Evolutionary conservation across 2,329 filamentous ascomycete species (phyloP), one percentile per base, ranked within the genome.

Genomic region (Xylaria sp.): DNA sequence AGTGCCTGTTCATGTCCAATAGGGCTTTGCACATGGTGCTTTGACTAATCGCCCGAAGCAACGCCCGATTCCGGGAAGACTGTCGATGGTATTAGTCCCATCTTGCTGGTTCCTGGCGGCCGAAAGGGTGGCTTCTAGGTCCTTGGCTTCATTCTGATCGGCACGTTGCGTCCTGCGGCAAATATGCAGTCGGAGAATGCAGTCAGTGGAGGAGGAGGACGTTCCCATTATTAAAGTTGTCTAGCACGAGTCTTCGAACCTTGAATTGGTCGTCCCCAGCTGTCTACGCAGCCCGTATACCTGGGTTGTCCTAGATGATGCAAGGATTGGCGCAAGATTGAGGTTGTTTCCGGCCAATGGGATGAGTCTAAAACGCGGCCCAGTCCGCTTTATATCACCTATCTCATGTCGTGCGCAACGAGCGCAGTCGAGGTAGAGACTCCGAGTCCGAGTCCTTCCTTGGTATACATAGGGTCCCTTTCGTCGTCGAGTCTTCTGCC

Each of bases 261-360:
- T 53, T 16, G 29, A 21, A 54, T 38, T 29, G 26, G 43, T 18
- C 29, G 39, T 44, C 49, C 42, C 41, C 22, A 37, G 38, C 7
- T 22, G 29, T 24, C 39, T 19, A 34, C 8, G 50, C 50, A 45
- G 47, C 49, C n/a, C 52, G 47, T 47, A 55, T 50, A 44, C 40
- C 47, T 55, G 41, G 51, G 34, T 39, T 20, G 44, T 17, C 39
- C 54, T 46, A 53, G 40, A 24, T 16, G 2, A 16, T 42, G 40
- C 40, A 42, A 19, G 40, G 40, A 42, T 42, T 19, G 17, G 40
- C 40, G 40, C 40, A 16, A 42, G 19, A 42, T 61, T 61, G 58
- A 61, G 58, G 55, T 56, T 44, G 49, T 61, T 61, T 61, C 50
- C 44, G 21, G 38, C 58, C 58, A 61, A 61, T 59, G n/a, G 41